Evolutionary conservation across 148 eudicot genomes (phyloP).

Genomic region (Hydrangea macrophylla): DNA sequence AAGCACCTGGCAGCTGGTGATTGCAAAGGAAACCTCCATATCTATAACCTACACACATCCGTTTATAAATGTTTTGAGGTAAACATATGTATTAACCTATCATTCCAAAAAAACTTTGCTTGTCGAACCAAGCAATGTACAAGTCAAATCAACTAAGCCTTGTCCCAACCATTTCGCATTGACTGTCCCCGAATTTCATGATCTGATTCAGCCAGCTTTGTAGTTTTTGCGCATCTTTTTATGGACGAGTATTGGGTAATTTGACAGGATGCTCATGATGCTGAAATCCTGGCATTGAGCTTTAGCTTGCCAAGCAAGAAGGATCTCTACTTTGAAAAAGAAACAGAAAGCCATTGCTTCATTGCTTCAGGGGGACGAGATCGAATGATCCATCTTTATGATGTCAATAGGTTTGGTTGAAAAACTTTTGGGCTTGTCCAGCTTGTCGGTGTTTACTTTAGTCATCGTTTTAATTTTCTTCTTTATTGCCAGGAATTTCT

Average conservation of each 20-base stretch:
- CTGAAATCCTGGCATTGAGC: slow-evolving; percentile 44
- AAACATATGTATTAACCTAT: slow-evolving; percentile 1
- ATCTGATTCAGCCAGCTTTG: not conserved
- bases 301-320: slow-evolving; percentile 32
- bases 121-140: not conserved
- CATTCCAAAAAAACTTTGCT: not conserved
- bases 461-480: not conserved
- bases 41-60: slow-evolving; percentile 37
- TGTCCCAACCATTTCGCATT: no score
- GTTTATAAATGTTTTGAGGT: slow-evolving; percentile 48
- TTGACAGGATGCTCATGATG: slow-evolving; percentile 44
- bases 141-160: no score
- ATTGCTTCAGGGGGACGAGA: slow-evolving; percentile 53
- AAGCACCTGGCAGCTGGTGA: slow-evolving; percentile 57
- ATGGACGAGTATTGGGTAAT: not conserved
- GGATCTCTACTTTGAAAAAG: slow-evolving; percentile 16
- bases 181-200: no score
- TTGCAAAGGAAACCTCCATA: slow-evolving; percentile 47
- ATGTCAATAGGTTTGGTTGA: slow-evolving; percentile 37
- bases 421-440: not conserved
- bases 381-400: slow-evolving; percentile 38
- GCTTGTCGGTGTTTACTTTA: slow-evolving; percentile 7
- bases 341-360: slow-evolving; percentile 21
- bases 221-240: not conserved
- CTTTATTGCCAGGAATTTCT: slow-evolving; percentile 37